Evolutionary conservation across 2,329 filamentous ascomycete genomes (phyloP).

Genomic region (Pyrenochaeta sp.): DNA sequence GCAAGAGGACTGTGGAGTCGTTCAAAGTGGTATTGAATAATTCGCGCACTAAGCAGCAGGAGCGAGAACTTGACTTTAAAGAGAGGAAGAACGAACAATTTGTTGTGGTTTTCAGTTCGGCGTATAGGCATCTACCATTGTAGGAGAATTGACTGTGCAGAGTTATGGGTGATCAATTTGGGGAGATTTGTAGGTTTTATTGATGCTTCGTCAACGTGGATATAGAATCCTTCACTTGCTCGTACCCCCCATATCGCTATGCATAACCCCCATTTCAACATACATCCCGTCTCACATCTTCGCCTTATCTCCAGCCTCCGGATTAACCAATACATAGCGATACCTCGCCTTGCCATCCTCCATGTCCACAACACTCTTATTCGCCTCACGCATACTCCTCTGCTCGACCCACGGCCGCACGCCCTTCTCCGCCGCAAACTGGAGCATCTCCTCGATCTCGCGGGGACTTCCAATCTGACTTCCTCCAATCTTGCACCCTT

Average conservation of each 20-base stretch:
- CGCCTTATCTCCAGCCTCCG: constrained; percentile 32
- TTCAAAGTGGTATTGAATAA: background rate
- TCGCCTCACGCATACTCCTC: constrained; percentile 63
- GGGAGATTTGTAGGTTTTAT: too few species aligned
- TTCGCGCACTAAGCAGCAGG: background rate
- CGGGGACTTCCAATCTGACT: constrained; percentile 61
- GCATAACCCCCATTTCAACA: background rate
- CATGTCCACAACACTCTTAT: constrained; percentile 66
- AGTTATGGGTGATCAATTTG: too few species aligned
- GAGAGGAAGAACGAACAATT: too few species aligned
- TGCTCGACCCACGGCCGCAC: constrained; percentile 71
- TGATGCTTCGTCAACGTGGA: too few species aligned
- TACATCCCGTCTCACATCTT: constrained; percentile 22
- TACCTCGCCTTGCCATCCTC: constrained; percentile 63
- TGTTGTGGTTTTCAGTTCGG: too few species aligned
- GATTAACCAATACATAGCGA: constrained; percentile 47
- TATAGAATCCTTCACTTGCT: too few species aligned
- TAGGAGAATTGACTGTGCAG: too few species aligned
- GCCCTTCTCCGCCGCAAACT: constrained; percentile 66
- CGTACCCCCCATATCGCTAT: too few species aligned
- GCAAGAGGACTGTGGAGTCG: background rate
- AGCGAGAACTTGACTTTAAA: background rate
- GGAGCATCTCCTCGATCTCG: constrained; percentile 69
- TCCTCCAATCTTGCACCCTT: constrained; percentile 59
- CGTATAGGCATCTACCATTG: too few species aligned